These are phyloP conservation scores for Pseudopyricularia cyperi DNA, from an alignment of 2,329 filamentous ascomycete species.

Conservation along the genomic window DNA sequence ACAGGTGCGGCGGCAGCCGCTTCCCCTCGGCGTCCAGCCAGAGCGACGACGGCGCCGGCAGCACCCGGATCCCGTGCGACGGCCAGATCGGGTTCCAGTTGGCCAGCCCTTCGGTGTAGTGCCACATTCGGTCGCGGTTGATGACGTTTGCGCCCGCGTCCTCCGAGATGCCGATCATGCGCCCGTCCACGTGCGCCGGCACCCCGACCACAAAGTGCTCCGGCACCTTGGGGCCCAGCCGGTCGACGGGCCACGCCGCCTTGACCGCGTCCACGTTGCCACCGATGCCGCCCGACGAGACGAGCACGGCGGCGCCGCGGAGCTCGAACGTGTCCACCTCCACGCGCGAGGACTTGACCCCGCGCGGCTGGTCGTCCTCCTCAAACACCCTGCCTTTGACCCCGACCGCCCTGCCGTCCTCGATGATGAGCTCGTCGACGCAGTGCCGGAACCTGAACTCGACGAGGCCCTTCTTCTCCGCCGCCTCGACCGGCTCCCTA, in stretches of 20 bases:
- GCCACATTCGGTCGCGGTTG: constrained; percentile 54
- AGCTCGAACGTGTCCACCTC: constrained; percentile 37
- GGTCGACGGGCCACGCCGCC: constrained; percentile 41
- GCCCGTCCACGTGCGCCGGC: constrained; percentile 50
- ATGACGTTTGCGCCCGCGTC: constrained; percentile 37
- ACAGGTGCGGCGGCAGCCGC: constrained; percentile 41
- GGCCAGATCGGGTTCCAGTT: constrained; percentile 55
- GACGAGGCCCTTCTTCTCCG: constrained; percentile 37
- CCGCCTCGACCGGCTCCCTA: constrained; percentile 38
- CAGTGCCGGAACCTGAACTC: constrained; percentile 42
- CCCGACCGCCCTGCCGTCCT: constrained; percentile 39
- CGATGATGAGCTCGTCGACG: constrained; percentile 42
- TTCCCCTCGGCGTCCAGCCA: constrained; percentile 50
- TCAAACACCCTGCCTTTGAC: constrained; percentile 40
- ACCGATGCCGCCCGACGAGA: constrained; percentile 46
- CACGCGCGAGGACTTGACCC: constrained; percentile 35
- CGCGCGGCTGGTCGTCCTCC: constrained; percentile 33
- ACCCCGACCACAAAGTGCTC: constrained; percentile 46
- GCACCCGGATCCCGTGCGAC: constrained; percentile 43
- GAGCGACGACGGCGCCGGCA: constrained; percentile 47
- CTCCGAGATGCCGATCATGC: constrained; percentile 46
- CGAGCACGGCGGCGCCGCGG: constrained; percentile 35
- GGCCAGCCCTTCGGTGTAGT: constrained; percentile 48
- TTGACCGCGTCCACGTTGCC: constrained; percentile 49
- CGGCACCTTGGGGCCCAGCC: constrained; percentile 42